Base-by-base conservation (phyloP, 805 yeast genomes). In the Candida adriatica region DNA sequence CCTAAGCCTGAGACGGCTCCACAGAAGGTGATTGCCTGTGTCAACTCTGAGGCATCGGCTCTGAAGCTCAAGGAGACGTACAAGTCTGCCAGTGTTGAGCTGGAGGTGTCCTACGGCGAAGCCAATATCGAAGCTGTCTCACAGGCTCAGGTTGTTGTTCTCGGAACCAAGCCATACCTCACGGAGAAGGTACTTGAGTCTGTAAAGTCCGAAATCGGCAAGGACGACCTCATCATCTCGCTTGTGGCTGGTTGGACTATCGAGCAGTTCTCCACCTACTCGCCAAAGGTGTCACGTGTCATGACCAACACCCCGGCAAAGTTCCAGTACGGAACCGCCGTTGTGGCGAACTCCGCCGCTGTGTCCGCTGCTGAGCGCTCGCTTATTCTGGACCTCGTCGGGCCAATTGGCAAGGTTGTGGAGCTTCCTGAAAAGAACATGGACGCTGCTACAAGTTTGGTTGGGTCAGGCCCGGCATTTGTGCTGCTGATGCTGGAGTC, bases 231-330 rank as follows among this genome's bases (percentile, higher is more conserved):
- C 39, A 54, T 90, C 17, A 78, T 90, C 35, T 84, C 95, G 4
- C 62, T 92, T 40, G 75, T 87, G 46, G 97, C 98, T 3, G 99
- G 99, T 10, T 82, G 86, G 73, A 84, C 95, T 13, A 77, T 88
- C 39, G 75, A 65, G 13, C 83, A 82, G 53, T 66, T 87, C 45
- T 41, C 54, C 13, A 49, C 55, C 1, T 70, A 74, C 47, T 64
- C 83, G 8, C 37, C 53, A 30, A 62, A 66, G 37, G 76, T 90
- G 19, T 84, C 94, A 15, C 72, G 95, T 41, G 94, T 94, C n/a
- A 88, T 94, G 95, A 90, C 99, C 27, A 92, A 90, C 61, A 92
- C 98, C 0, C 96, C 99, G 4, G 94, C 95, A 13, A 79, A 79
- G 55, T 84, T 73, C 56, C 95, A 96, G 15, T 75, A 79, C 46